These are phyloP conservation scores for Hygrocybe coccinea DNA, from an alignment of 768 basidiomycete species.

Conservation along the genomic window DNA sequence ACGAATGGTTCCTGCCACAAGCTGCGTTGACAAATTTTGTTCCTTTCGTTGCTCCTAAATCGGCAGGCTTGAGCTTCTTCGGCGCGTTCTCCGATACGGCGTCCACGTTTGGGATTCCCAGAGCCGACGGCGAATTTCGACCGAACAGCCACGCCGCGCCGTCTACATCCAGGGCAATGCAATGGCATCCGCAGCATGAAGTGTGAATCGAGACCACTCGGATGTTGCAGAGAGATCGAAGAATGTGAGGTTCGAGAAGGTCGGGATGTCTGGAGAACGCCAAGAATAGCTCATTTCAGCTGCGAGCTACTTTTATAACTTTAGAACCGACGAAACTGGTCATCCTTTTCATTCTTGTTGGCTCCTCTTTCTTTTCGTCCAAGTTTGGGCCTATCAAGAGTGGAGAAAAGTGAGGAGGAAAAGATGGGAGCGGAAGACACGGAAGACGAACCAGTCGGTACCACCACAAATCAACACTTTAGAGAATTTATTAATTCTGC, in stretches of 20 bases:
- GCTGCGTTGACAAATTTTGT: conserved; percentile 76
- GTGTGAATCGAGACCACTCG: conserved; percentile 67
- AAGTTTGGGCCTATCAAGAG: conserved; percentile 56
- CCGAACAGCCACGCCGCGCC: conserved; percentile 91
- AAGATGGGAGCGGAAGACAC: not conserved
- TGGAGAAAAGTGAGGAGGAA: not conserved
- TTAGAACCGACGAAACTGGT: not conserved
- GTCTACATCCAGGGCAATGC: conserved; percentile 64
- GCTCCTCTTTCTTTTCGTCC: conserved; percentile 68
- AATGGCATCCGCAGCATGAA: conserved; percentile 73
- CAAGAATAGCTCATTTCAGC: not conserved
- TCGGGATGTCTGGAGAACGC: conserved; percentile 58
- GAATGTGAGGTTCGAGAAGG: conserved; percentile 81
- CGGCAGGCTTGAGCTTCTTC: conserved; percentile 49
- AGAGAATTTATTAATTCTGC: not conserved
- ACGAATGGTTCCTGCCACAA: conserved; percentile 74
- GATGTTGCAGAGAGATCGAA: conserved; percentile 83
- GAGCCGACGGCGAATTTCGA: conserved; percentile 64
- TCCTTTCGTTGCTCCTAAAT: conserved; percentile 55
- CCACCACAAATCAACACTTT: conserved; percentile 82
- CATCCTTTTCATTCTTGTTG: conserved; percentile 19
- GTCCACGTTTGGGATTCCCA: conserved; percentile 56
- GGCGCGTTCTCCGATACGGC: conserved; percentile 74
- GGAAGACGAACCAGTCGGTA: conserved; percentile 69
- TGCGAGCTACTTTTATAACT: not conserved